Base-by-base conservation (phyloP, 2,329 filamentous ascomycete species). In the Cercospora sp. region DNA sequence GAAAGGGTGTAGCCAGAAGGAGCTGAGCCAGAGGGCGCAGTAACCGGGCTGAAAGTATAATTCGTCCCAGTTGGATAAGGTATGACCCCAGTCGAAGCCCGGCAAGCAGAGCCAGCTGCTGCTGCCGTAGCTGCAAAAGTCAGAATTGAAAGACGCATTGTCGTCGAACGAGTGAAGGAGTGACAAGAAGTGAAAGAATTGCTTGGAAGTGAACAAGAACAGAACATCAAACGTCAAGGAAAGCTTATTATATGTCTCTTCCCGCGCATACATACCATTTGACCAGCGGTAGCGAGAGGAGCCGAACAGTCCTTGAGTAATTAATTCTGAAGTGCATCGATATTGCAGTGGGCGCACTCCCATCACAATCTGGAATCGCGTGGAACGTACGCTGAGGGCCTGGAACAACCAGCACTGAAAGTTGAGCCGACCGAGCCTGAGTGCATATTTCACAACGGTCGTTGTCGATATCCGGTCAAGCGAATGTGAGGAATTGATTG, bases 101-200 rank as follows among this genome's bases (percentile, higher is more conserved):
- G 36, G 36, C 36, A 42, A 42, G 72, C 65, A 65, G 68, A 65
- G 36, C 69, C 65, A 57, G 71, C 67, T 64, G 72, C 70, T 66
- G 67, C 64, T 26, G 72, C 70, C 8, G 67, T 69, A 23, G 72
- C 70, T 4, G 67, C 70, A 28, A 74, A 42, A 20, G 70, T 57
- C 51, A 75, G 53, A 63, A 72, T 36, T 13, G 69, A 69, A 53
- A 67, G 66, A 68, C 72, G 73, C 73, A 74, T 75, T 39, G 31
- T 74, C 67, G 69, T 65, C 66, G 70, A 63, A 67, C 69, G 63
- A 68, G 69, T 67, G 72, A 65, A 61, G 33, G 26, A 53, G n/a
- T 28, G 18, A 36, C 48, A 64, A 64, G 68, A 45, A 42, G 69
- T 55, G 26, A 39, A 48, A 64, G 48, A 31, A 18, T 39, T 57